phyloP scores from a whole-genome alignment of 495 filamentous ascomycete species.

The Parathielavia appendiculata region DNA sequence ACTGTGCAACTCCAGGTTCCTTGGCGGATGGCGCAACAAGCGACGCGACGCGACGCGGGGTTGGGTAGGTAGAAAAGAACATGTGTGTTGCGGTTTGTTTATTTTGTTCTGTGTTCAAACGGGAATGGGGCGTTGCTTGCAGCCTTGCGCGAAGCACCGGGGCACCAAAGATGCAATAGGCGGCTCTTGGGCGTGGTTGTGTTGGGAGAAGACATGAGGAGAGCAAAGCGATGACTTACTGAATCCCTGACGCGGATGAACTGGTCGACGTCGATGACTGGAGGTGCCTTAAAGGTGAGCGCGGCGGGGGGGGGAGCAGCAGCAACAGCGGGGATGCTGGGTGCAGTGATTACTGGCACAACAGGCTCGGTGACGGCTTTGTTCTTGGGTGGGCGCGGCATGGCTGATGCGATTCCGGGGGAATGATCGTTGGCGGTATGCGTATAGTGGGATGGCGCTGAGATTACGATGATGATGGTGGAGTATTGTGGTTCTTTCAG shows the following conservation, averaged over 20 bases:
- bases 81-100: neutral
- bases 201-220: neutral
- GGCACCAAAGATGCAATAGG: neutral
- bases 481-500: conserved; percentile 17
- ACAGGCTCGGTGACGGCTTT: conserved; percentile 29
- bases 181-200: neutral
- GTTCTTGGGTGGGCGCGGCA: conserved; percentile 38
- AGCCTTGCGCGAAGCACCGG: neutral
- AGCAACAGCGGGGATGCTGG: conserved; percentile 6
- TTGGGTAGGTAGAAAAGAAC: neutral
- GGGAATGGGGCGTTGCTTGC: neutral
- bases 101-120: neutral
- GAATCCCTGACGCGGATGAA: conserved; percentile 49
- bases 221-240: conserved; percentile 32
- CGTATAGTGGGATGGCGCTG: conserved; percentile 23
- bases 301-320: neutral
- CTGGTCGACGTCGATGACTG: conserved; percentile 44
- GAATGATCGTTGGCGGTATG: conserved; percentile 21
- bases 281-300: conserved; percentile 25
- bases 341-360: conserved; percentile 30
- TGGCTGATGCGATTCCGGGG: conserved; percentile 18
- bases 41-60: neutral
- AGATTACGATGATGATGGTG: conserved; percentile 24
- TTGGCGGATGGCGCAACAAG: neutral
- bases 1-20: neutral